These are phyloP conservation scores for Peterozyma toletana DNA, from an alignment of 805 yeast genomes.

Conservation along the genomic window DNA sequence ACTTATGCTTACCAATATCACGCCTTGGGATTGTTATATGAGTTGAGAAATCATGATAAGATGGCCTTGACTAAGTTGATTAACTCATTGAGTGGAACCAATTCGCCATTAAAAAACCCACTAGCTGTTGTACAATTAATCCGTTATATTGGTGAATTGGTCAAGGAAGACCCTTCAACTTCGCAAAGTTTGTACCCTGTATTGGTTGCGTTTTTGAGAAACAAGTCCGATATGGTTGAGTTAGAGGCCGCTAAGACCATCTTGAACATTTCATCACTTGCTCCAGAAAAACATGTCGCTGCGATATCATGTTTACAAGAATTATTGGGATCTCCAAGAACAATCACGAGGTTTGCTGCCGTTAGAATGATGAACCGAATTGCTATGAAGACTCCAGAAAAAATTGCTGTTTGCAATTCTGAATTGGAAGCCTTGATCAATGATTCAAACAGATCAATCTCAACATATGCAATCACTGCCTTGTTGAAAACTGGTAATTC, in stretches of 20 bases:
- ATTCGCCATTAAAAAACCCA: constrained; percentile 62
- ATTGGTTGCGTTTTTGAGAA: constrained; percentile 63
- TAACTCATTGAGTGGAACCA: constrained; percentile 60
- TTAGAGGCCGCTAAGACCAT: constrained; percentile 85
- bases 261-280: constrained; percentile 45
- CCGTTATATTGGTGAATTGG: constrained; percentile 68
- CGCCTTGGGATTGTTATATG: constrained; percentile 86
- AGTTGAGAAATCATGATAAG: constrained; percentile 82
- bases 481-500: constrained; percentile 91
- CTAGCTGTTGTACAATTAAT: constrained; percentile 82
- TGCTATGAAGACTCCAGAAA: constrained; percentile 76
- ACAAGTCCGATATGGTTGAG: constrained; percentile 83
- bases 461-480: constrained; percentile 96
- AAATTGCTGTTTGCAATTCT: constrained; percentile 67
- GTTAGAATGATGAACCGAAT: constrained; percentile 82
- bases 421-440: constrained; percentile 84
- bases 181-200: constrained; percentile 53
- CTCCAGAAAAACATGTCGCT: constrained; percentile 57
- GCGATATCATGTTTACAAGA: constrained; percentile 72
- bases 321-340: constrained; percentile 80
- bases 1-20: constrained; percentile 90
- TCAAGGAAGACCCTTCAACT: constrained; percentile 65
- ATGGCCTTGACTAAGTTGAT: constrained; percentile 91
- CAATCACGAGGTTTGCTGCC: constrained; percentile 88
- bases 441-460: constrained; percentile 84